phyloP scores from a whole-genome alignment of 2,329 filamentous ascomycete genomes.

The Fusarium scirpi region DNA sequence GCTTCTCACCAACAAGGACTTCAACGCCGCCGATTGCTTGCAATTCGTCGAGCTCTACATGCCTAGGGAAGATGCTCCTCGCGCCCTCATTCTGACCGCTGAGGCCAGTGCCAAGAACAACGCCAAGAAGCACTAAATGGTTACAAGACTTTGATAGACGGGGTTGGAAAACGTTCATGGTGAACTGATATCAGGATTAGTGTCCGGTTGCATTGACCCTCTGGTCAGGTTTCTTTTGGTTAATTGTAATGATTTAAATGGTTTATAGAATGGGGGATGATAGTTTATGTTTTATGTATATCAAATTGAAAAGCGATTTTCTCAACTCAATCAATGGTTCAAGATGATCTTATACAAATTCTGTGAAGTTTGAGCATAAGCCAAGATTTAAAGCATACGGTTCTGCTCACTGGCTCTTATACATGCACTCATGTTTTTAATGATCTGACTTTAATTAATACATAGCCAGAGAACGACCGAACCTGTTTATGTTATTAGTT shows the following conservation, averaged over 20 bases:
- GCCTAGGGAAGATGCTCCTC: constrained; percentile 81
- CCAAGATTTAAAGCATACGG: background rate
- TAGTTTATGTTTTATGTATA: constrained; percentile 25
- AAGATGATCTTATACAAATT: background rate
- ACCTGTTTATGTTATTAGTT: background rate
- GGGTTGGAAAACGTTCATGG: constrained; percentile 22
- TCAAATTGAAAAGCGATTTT: constrained; percentile 43
- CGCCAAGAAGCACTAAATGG: constrained; percentile 55
- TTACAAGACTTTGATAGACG: constrained; percentile 15
- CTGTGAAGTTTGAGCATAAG: background rate
- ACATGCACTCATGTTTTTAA: background rate
- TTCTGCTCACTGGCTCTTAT: background rate
- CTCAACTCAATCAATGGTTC: background rate
- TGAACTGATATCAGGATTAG: constrained; percentile 27
- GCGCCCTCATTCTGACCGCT: constrained; percentile 75
- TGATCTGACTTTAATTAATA: background rate
- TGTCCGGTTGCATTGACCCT: constrained; percentile 4
- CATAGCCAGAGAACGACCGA: background rate
- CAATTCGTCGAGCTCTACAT: constrained; percentile 87
- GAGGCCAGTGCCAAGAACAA: constrained; percentile 78
- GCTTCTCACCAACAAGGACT: constrained; percentile 73
- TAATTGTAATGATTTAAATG: constrained; percentile 42
- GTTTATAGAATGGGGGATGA: constrained; percentile 29
- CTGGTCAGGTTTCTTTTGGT: constrained; percentile 21
- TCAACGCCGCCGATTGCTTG: constrained; percentile 66